phyloP scores from a whole-genome alignment of 139 green algal genomes.

The Mychonastes homosphaera region DNA sequence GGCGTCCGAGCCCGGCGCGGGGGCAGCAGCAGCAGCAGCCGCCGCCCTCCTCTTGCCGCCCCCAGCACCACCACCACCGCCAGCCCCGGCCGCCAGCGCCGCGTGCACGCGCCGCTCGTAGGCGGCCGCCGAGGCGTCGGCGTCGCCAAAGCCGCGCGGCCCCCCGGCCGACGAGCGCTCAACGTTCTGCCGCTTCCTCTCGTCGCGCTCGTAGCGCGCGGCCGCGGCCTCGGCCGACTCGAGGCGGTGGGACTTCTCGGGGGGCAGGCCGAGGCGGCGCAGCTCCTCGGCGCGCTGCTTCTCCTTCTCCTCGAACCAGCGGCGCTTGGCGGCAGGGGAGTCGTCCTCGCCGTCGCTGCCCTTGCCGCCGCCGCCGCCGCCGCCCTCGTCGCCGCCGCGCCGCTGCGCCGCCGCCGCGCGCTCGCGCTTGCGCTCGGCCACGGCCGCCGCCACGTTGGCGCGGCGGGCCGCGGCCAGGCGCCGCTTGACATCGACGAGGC shows the following conservation, averaged over 20 bases:
- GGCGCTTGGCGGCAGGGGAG: conserved; percentile 24
- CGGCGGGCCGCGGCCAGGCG: conserved; percentile 73
- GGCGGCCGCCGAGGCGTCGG: too few relatives aligned
- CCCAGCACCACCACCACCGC: too few relatives aligned
- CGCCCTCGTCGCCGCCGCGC: not conserved
- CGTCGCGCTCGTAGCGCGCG: conserved; percentile 10
- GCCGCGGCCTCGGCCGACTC: conserved; percentile 67
- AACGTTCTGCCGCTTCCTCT: conserved; percentile 26
- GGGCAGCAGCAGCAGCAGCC: conserved; percentile 1
- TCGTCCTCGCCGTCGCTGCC: conserved; percentile 7
- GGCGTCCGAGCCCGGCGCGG: too few relatives aligned
- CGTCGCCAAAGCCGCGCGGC: too few relatives aligned
- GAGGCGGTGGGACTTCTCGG: conserved; percentile 56
- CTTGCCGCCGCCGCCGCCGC: not conserved
- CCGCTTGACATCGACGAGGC: conserved; percentile 70
- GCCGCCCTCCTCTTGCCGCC: too few relatives aligned
- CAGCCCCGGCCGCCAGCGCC: too few relatives aligned
- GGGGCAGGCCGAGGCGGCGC: conserved; percentile 53
- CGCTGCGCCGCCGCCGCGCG: conserved; percentile 23
- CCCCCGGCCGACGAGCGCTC: not conserved
- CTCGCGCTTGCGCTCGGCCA: conserved; percentile 69
- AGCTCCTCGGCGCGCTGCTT: conserved; percentile 61
- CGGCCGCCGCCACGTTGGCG: conserved; percentile 78
- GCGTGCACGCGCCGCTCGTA: too few relatives aligned
- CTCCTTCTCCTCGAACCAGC: conserved; percentile 76